A percentile compares a stretch with the other conserved stretches of the same genome.
These are phyloP conservation scores for Calonectria naviculata DNA, from an alignment of 2,329 filamentous ascomycete species.

Conservation along the genomic window DNA sequence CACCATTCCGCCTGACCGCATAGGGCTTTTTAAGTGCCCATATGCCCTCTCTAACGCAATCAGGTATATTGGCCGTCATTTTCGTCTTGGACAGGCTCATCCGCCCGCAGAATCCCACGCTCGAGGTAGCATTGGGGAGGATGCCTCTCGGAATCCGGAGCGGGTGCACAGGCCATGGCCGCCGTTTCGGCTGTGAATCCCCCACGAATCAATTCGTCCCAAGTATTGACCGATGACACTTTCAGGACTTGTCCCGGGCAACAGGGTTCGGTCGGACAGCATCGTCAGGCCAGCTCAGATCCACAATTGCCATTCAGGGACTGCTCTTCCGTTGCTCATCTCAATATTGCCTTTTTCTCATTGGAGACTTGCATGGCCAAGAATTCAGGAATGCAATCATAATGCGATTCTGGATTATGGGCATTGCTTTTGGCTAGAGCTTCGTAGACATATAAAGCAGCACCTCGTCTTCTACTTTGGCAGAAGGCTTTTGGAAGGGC, in stretches of 20 bases:
- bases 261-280: background rate
- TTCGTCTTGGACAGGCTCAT: background rate
- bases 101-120: background rate
- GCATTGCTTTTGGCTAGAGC: background rate
- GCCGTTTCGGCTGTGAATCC: background rate
- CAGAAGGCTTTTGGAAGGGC: background rate
- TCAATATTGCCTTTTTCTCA: background rate
- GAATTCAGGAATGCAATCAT: background rate
- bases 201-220: slow-evolving; percentile 5
- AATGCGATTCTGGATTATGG: background rate
- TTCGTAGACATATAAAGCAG: background rate
- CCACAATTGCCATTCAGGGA: background rate
- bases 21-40: background rate
- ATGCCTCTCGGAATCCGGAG: background rate
- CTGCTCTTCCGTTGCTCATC: background rate
- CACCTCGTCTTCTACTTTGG: background rate
- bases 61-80: background rate
- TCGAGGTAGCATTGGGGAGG: background rate
- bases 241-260: background rate
- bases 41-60: background rate
- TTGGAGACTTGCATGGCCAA: background rate
- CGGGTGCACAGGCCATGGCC: background rate
- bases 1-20: background rate
- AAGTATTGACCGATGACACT: background rate
- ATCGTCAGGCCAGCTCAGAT: background rate